Evolutionary conservation across 2,329 filamentous ascomycete species (phyloP).

Genomic region (Talaromyces piceae): DNA sequence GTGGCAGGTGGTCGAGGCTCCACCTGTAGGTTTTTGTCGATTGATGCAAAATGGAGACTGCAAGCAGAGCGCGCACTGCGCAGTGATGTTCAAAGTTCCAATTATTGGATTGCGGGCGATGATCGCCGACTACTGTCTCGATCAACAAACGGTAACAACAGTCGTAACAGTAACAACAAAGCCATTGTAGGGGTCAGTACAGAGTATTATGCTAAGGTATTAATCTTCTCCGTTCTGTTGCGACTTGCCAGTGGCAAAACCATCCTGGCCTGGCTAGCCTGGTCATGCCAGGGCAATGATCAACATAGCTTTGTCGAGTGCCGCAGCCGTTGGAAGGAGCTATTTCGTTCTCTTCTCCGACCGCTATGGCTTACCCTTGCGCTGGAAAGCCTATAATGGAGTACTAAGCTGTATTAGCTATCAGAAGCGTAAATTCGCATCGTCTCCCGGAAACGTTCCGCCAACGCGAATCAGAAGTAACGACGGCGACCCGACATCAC

Average conservation of each 20-base stretch:
- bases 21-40: no score
- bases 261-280: not conserved
- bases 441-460: not conserved
- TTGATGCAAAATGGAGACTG: no score
- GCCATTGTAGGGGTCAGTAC: not conserved
- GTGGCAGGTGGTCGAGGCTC: no score
- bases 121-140: not conserved
- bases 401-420: not conserved
- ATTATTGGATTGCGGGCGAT: not conserved
- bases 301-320: not conserved
- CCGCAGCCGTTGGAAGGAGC: not conserved
- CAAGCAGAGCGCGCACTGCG: no score
- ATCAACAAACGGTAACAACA: no score
- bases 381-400: not conserved
- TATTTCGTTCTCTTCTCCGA: not conserved
- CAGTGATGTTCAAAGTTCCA: no score
- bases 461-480: not conserved
- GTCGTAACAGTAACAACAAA: not conserved
- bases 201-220: no score
- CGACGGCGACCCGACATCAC: not conserved
- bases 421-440: not conserved
- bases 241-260: not conserved
- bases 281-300: not conserved
- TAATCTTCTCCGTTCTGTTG: not conserved
- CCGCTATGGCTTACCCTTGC: not conserved